Evolutionary conservation across 2,329 filamentous ascomycete genomes (phyloP), one percentile per base, ranked within the genome.

Genomic region (Tolypocladium pustulatum): DNA sequence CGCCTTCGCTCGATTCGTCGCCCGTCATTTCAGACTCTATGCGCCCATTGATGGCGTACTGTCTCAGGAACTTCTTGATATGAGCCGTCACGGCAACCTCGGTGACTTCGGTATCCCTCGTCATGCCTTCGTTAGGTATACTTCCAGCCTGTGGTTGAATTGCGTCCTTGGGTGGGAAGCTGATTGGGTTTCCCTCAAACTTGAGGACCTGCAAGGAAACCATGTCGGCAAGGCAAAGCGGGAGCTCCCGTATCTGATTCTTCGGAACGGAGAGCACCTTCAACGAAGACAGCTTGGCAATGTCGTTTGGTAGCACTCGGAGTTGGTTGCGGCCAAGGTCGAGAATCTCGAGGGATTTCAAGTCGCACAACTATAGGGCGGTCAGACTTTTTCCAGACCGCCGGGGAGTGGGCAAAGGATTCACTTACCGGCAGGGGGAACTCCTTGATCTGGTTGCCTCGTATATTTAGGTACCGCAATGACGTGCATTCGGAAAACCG

Each of bases 311-410:
- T 2, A 97, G 81, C 12, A 82, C 77, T 54, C 82, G 83, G 61
- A 97, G 85, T 71, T 88, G 90, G 71, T 97, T 97, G 66, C 90
- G 85, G 70, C 91, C 92, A 58, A 97, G 81, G 74, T 97, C 93
- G 61, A 97, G 82, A 60, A 97, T 96, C 74, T 97, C 92, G 58
- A 97, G 82, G 38, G 91, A 89, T 57, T 84, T 87, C 61, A 97
- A 81, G 71, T 91, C 86, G 70, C 93, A 92, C 60, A 97, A 83
- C 91, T 96, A 69, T 27, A 41, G 27, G 53, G 37, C 57, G 55
- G 61, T 70, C 60, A 71, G 66, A 57, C 30, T 8, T 30, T 34
- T 30, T 8, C 4, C 49, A 22, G 30, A 34, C 62, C 37, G 37
- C 30, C 13, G n/a, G 43, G 17, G 8, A 12, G 51, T 49, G 58